Evolutionary conservation across 768 basidiomycete species (phyloP).

Genomic region (Macrolepiota fuliginosa): DNA sequence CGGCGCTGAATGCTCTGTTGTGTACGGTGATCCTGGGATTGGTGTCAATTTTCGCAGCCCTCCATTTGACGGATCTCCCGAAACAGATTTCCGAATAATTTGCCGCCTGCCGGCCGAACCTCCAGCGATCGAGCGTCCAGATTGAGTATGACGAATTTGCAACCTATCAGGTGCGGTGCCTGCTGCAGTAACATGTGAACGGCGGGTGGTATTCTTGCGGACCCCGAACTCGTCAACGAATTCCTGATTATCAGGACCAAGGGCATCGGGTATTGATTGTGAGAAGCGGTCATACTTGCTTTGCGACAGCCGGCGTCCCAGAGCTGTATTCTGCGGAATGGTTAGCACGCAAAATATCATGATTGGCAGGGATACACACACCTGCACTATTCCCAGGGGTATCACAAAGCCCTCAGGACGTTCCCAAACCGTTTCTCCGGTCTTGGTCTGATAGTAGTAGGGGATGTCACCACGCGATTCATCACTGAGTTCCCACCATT

Average conservation of each 20-base stretch:
- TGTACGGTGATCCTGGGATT: slow-evolving; percentile 68
- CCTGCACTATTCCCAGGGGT: slow-evolving; percentile 86
- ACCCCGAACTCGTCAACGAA: slow-evolving; percentile 7
- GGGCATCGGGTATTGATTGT: slow-evolving; percentile 27
- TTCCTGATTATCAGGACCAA: slow-evolving; percentile 26
- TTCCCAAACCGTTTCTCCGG: slow-evolving; percentile 90
- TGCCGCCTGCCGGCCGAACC: slow-evolving; percentile 14
- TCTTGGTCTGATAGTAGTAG: slow-evolving; percentile 94
- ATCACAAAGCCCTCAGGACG: slow-evolving; percentile 89
- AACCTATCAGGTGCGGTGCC: slow-evolving; percentile 22
- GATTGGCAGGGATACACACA: slow-evolving; percentile 24
- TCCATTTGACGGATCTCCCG: slow-evolving; percentile 14
- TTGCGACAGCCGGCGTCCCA: slow-evolving; percentile 13
- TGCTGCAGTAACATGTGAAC: slow-evolving; percentile 34
- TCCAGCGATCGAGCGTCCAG: slow-evolving; percentile 26
- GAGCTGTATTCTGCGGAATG: slow-evolving; percentile 16
- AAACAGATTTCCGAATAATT: slow-evolving; percentile 25
- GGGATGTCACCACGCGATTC: slow-evolving; percentile 79
- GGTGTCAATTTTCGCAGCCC: slow-evolving; percentile 45
- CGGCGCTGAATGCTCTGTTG: slow-evolving; percentile 58
- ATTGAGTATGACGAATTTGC: slow-evolving; percentile 27
- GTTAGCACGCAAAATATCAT: neutral
- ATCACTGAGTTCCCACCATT: slow-evolving; percentile 96
- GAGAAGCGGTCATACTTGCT: slow-evolving; percentile 42
- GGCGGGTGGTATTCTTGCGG: slow-evolving; percentile 24